Base-by-base conservation (phyloP, 257 asterid genomes). In the Penstemon barbatus region DNA sequence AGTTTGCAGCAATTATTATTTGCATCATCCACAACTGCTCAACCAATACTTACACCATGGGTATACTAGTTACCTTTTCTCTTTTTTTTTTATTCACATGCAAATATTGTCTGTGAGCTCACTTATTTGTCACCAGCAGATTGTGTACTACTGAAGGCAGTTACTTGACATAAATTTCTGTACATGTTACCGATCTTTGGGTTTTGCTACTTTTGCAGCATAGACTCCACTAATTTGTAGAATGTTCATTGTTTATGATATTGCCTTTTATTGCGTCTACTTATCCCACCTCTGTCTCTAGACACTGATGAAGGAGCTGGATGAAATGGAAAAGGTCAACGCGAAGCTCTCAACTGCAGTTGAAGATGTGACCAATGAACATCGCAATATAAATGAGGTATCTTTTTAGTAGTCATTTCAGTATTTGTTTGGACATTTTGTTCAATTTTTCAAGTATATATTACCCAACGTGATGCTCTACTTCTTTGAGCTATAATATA, bases 11-110 rank as follows among this genome's bases (percentile, higher is more conserved):
- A 93, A 75, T 74, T 89, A 48, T 72, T 93, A 72, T 93, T 90
- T 78, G 99, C 99, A 73, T 93, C 99, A 45, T 93, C 99, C 19
- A 90, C 99, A 77, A 90, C 99, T 41, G 97, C 95, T 4, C 99
- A 93, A 64, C 99, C 96, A 39, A 93, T 93, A 72, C 75, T 93
- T 71, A 87, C 99, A 11, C 97, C 99, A 69, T 88, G 96, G 97
- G 99, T 93, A 74, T 51, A 41, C 65, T 69, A 38, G 44, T 77
- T 56, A 7, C 51, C 58, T 5, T 49, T 64, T 42, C 48, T 39
- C 54, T 42, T 65, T 37, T 36, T 2, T 48, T 37, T n/a, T n/a
- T n/a, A 51, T 71, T 25, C 36, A 44, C 25, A 46, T 66, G 38
- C 61, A 40, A 59, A 45, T 12, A 56, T 54, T 69, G 56, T 62